Evolutionary conservation across 805 yeast species (phyloP).

Genomic region (Zygosaccharomyces bailii): DNA sequence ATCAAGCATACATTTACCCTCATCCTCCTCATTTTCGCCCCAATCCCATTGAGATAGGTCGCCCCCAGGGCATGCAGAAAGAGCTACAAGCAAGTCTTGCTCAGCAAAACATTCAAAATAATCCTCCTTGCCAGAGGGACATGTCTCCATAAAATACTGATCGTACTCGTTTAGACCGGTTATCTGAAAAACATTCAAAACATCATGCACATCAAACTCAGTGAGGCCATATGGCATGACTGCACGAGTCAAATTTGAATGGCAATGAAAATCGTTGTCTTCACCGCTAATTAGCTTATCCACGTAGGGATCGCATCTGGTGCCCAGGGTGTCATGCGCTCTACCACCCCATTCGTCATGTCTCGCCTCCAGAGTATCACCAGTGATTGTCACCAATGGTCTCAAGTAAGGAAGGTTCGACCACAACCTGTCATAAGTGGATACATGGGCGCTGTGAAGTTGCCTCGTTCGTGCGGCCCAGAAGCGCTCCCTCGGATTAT

Average conservation of each 20-base stretch:
- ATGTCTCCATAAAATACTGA: conserved; percentile 67
- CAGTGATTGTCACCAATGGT: conserved; percentile 62
- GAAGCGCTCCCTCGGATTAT: conserved; percentile 59
- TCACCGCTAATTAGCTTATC: conserved; percentile 61
- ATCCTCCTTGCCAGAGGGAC: conserved; percentile 58
- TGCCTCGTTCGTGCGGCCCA: conserved; percentile 73
- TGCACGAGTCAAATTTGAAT: conserved; percentile 59
- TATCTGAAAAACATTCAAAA: conserved; percentile 64
- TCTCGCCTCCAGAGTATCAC: conserved; percentile 55
- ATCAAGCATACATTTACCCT: conserved; percentile 45
- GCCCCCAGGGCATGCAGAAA: conserved; percentile 69
- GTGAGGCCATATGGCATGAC: conserved; percentile 58
- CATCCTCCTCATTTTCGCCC: conserved; percentile 51
- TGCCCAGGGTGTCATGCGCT: conserved; percentile 62
- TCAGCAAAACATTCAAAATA: conserved; percentile 68
- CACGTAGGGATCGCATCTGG: conserved; percentile 68
- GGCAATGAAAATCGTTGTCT: conserved; percentile 65
- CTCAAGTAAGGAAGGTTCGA: conserved; percentile 62
- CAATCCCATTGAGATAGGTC: conserved; percentile 67
- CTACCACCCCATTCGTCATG: conserved; percentile 65
- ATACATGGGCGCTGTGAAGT: conserved; percentile 51
- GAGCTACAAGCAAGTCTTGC: conserved; percentile 58
- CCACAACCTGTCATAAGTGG: conserved; percentile 61
- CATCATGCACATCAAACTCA: conserved; percentile 67
- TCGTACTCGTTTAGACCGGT: conserved; percentile 64